phyloP scores from a whole-genome alignment of 1,284 basidiomycete genomes.

The Tremellales sp. region DNA sequence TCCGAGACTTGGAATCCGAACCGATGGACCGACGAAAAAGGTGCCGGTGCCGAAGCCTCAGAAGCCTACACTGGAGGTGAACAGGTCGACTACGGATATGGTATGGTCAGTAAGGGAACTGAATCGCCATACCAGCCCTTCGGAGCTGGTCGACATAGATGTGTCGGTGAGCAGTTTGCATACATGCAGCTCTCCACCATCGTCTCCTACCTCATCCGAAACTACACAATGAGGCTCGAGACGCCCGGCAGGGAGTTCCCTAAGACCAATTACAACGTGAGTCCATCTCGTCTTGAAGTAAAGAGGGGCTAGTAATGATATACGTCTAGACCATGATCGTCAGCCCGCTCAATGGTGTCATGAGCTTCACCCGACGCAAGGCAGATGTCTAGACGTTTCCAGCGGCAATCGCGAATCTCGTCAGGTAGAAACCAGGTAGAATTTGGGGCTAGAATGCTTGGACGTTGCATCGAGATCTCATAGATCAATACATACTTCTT shows the following conservation, averaged over 20 bases:
- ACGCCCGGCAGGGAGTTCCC: slow-evolving; percentile 57
- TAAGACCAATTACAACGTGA: slow-evolving; percentile 80
- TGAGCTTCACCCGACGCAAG: slow-evolving; percentile 28
- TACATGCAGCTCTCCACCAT: slow-evolving; percentile 89
- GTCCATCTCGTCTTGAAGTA: slow-evolving; percentile 37
- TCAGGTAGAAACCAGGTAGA: too few species aligned
- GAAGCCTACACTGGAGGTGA: slow-evolving; percentile 72
- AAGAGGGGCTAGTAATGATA: not conserved
- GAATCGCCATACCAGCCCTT: slow-evolving; percentile 92
- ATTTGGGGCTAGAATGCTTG: too few species aligned
- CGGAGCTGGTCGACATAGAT: slow-evolving; percentile 79
- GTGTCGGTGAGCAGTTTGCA: slow-evolving; percentile 65
- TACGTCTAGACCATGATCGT: slow-evolving; percentile 63
- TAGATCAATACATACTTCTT: too few species aligned
- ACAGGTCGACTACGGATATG: slow-evolving; percentile 94
- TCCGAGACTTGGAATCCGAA: slow-evolving; percentile 69
- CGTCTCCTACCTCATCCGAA: slow-evolving; percentile 71
- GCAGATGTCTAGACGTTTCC: slow-evolving; percentile 16
- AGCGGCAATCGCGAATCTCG: too few species aligned
- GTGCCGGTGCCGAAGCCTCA: slow-evolving; percentile 70
- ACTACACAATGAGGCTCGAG: slow-evolving; percentile 68
- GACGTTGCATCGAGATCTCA: too few species aligned
- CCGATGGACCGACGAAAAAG: slow-evolving; percentile 78
- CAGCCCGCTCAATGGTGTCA: slow-evolving; percentile 51
- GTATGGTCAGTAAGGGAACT: slow-evolving; percentile 85